Percentiles rank a stretch among this genome's conserved stretches.
These are phyloP conservation scores for Apophysomyces ossiformis DNA, from an alignment of 371 early-diverging fungal genomes.

Conservation along the genomic window DNA sequence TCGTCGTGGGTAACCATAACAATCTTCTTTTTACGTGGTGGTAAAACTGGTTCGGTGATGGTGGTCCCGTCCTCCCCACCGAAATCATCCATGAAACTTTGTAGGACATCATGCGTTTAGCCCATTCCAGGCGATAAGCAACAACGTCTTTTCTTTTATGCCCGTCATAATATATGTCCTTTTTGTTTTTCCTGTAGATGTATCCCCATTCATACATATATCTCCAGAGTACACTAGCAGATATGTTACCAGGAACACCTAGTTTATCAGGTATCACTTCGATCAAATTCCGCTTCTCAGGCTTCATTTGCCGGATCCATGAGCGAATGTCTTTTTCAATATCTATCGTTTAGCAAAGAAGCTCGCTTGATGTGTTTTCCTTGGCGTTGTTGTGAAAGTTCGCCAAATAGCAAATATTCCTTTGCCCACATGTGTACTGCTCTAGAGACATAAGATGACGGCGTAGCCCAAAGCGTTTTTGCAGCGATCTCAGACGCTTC, in stretches of 20 bases:
- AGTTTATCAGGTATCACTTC: not conserved
- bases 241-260: not conserved
- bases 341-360: not conserved
- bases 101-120: constrained; percentile 11
- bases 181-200: constrained; percentile 1
- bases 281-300: not conserved
- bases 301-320: not conserved
- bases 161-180: constrained; percentile 20
- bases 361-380: constrained; percentile 4
- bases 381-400: not conserved
- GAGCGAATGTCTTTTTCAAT: not conserved
- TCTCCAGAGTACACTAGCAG: not conserved
- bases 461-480: not conserved
- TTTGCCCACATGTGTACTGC: constrained; percentile 7
- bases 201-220: constrained; percentile 21
- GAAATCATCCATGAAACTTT: constrained; percentile 9
- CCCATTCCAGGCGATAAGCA: constrained; percentile 17
- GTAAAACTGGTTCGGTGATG: not conserved
- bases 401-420: constrained; percentile 9
- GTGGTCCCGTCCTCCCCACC: not conserved
- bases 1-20: no score
- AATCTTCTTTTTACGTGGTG: not conserved
- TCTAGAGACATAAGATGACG: not conserved
- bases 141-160: constrained; percentile 20
- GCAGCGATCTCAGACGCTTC: not conserved